phyloP scores from a whole-genome alignment of 2,329 filamentous ascomycete genomes.

The Sclerotinia sclerotiorum region DNA sequence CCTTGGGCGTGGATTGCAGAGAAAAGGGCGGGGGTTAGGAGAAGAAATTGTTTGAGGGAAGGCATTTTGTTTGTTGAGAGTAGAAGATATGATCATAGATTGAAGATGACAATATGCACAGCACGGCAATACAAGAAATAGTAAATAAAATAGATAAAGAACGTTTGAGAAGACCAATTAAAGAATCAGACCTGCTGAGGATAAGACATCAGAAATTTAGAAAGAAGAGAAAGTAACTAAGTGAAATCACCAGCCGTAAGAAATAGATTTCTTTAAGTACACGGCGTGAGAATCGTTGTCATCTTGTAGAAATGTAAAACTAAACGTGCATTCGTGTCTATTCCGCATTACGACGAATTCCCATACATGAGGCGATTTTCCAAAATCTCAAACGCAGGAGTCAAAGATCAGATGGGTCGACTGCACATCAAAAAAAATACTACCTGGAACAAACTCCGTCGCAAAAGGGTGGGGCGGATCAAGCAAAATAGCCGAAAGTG shows the following conservation, averaged over 20 bases:
- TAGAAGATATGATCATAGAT: neutral
- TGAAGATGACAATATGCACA: neutral
- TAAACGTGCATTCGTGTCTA: neutral
- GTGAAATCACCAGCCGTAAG: neutral
- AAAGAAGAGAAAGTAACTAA: neutral
- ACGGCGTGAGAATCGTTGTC: neutral
- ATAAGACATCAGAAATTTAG: neutral
- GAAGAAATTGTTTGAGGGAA: slow-evolving; percentile 1
- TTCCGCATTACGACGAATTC: neutral
- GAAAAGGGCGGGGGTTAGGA: neutral
- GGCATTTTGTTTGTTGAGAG: slow-evolving; percentile 2
- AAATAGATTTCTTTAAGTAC: neutral
- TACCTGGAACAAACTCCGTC: slow-evolving; percentile 10
- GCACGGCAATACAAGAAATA: neutral
- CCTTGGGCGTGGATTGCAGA: neutral
- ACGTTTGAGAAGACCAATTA: neutral
- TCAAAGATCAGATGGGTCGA: slow-evolving; percentile 1
- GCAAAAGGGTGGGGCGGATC: neutral
- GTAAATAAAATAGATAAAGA: neutral
- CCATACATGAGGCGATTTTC: slow-evolving; percentile 10
- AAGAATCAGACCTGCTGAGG: slow-evolving; percentile 8
- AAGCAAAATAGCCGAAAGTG: slow-evolving; percentile 9
- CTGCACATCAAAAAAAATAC: slow-evolving; percentile 5
- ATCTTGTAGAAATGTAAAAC: slow-evolving; percentile 4
- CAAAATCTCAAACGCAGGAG: slow-evolving; percentile 12